phyloP scores from a whole-genome alignment of 805 yeast genomes.

The Saccharomycopsis schoenii region DNA sequence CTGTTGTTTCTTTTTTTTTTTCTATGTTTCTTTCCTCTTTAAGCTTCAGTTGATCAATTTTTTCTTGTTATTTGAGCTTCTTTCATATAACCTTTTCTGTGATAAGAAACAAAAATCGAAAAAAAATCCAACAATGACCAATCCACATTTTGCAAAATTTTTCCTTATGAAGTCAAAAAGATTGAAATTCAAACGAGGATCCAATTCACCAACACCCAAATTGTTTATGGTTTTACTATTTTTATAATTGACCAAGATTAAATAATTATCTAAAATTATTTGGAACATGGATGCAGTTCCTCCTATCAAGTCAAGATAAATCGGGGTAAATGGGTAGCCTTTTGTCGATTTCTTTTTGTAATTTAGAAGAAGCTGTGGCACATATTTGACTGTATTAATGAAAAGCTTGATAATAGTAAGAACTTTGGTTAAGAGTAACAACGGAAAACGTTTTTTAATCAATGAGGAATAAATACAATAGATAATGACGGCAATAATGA shows the following conservation, averaged over 20 bases:
- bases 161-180: conserved; percentile 16
- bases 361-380: conserved; percentile 17
- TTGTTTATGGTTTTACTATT: conserved; percentile 11
- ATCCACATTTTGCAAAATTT: conserved; percentile 19
- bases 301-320: conserved; percentile 15
- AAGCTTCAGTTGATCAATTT: neutral
- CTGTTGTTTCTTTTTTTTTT: neutral
- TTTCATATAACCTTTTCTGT: conserved; percentile 16
- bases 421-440: conserved; percentile 12
- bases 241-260: conserved; percentile 11
- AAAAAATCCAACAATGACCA: conserved; percentile 16
- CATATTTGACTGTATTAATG: conserved; percentile 15
- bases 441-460: conserved; percentile 8
- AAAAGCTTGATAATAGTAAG: conserved; percentile 17
- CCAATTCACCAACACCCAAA: conserved; percentile 14
- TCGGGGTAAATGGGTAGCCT: conserved; percentile 15
- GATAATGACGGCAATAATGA: neutral
- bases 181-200: conserved; percentile 15
- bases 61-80: neutral
- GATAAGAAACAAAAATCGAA: conserved; percentile 16
- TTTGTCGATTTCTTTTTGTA: conserved; percentile 16
- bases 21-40: neutral
- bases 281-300: conserved; percentile 13
- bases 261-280: conserved; percentile 13
- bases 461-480: conserved; percentile 11